phyloP scores from a whole-genome alignment of 345 rosid genomes.

The Carallia pectinifolia region DNA sequence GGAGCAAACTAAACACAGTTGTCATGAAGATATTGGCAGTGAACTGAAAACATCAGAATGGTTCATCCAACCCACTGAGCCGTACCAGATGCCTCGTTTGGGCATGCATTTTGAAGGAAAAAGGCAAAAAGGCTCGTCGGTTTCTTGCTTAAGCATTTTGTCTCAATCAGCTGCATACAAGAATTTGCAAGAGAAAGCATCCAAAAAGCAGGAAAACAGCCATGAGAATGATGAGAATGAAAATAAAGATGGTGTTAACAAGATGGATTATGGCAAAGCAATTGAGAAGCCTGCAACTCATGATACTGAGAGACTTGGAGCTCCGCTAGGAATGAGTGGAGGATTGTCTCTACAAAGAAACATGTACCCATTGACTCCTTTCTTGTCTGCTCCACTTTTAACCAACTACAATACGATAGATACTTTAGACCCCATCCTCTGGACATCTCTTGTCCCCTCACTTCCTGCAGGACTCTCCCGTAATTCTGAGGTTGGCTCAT shows the following conservation, averaged over 20 bases:
- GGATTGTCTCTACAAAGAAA: conserved; percentile 76
- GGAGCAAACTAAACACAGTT: conserved; percentile 55
- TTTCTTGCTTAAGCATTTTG: conserved; percentile 77
- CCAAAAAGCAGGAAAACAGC: conserved; percentile 55
- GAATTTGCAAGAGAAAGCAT: conserved; percentile 75
- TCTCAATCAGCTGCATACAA: conserved; percentile 82
- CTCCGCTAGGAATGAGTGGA: conserved; percentile 55
- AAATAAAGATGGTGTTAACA: conserved; percentile 64
- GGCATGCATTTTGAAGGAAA: conserved; percentile 49
- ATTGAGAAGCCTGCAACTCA: conserved; percentile 61
- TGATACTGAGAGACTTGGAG: conserved; percentile 55
- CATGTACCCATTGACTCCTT: conserved; percentile 69
- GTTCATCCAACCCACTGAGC: conserved; percentile 66
- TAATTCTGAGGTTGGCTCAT: conserved; percentile 60
- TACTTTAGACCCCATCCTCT: conserved; percentile 77
- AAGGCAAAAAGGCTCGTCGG: conserved; percentile 46
- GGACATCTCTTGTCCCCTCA: conserved; percentile 70
- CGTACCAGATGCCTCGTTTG: conserved; percentile 80
- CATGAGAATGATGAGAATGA: conserved; percentile 74
- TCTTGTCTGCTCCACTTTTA: conserved; percentile 78
- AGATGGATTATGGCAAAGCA: conserved; percentile 76
- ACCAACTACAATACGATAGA: conserved; percentile 75
- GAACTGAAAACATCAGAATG: conserved; percentile 78
- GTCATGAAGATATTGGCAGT: conserved; percentile 57
- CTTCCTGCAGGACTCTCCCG: conserved; percentile 69